Base-by-base conservation (phyloP, 2,329 filamentous ascomycete genomes). In the Chaetothyriales sp. region DNA sequence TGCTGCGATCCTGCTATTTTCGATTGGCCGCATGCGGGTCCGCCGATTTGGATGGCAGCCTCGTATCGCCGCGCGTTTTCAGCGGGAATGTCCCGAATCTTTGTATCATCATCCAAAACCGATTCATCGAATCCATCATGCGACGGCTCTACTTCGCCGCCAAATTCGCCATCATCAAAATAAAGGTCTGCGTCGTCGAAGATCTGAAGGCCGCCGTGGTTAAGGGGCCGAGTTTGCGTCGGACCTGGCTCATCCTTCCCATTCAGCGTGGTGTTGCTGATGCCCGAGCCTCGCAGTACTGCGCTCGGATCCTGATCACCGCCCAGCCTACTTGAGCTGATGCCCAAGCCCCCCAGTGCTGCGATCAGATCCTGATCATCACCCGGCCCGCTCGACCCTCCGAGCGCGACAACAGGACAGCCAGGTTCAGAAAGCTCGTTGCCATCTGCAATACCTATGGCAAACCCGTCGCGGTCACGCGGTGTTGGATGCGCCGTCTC, bases 41-140 rank as follows among this genome's bases (percentile, higher is more conserved):
- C 43, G 1, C 50, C 49, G 13, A 33, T 44, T 50, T 54, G 48
- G 46, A 50, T 43, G 47, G 61, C 55, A 47, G 53, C 54, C 46
- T 57, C 54, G 22, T 57, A 51, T 49, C 55, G 59, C 7, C 55
- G 56, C 44, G 54, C 55, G 50, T 58, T 60, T 40, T 58, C 56
- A 1, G 56, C 60, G 18, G 60, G 56, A 15, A 62, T 60, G 49
- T 65, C 62, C 28, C 59, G 57, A 22, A 63, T 60, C 49, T 70
- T 69, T 9, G 61, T 67, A 43, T 69, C 70, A 53, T 75, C 71
- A 54, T 75, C 72, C 47, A 75, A 72, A 8, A 73, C 67, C 7
- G 70, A 70, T 58, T 74, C 72, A 52, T 74, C 71, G 56, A 74
- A 73, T 1, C 56, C 58, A 28, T 63, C 62, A n/a, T 61, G 62